Base-by-base conservation (phyloP, 1,139 yeast genomes). In the Blastobotrys serpentis region DNA sequence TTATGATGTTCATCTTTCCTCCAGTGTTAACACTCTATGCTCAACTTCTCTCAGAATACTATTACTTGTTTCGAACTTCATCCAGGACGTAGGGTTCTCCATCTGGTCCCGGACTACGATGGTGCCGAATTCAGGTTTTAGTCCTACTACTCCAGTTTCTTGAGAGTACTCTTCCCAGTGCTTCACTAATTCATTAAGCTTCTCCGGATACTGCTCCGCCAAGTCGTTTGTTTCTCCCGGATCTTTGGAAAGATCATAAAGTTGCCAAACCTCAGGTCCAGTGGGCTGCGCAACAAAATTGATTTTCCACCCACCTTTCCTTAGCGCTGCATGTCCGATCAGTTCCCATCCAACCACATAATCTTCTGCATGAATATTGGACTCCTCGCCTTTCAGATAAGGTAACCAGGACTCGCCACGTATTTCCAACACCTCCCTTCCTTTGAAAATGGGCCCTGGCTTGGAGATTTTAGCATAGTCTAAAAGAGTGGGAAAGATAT, bases 301-400 rank as follows among this genome's bases (percentile, higher is more conserved):
- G 0, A 79, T 78, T 56, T 78, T 78, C 58, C 65, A 76, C 2
- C 60, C 48, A 11, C 80, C 81, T 57, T 73, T 72, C 54, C 82
- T 66, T 25, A 77, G 69, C 0, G 82, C 82, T 52, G 75, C 79
- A 55, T 78, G 80, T 1, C 78, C 79, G 57, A 77, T 76, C 23
- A 78, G 59, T 53, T 78, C 82, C 82, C 82, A 77, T 0, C 82
- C 82, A 11, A 75, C 72, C 3, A 75, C 77, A 0, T 73, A 69
- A 13, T 76, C 73, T 16, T 73, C 76, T 40, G 64, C 65, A 56
- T 75, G 79, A 34, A 74, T 36, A 13, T 18, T 14, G 11, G 37
- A 39, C 2, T 11, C 21, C 8, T 37, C 23, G 14, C 18, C 13
- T 8, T 21, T 4, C 14, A 54, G 42, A 38, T 52, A 49, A 2